A percentile compares a stretch with the other conserved stretches of the same genome.
Conservation (phyloP, 768 basidiomycete species). For the Kwoniella sp. region DNA sequence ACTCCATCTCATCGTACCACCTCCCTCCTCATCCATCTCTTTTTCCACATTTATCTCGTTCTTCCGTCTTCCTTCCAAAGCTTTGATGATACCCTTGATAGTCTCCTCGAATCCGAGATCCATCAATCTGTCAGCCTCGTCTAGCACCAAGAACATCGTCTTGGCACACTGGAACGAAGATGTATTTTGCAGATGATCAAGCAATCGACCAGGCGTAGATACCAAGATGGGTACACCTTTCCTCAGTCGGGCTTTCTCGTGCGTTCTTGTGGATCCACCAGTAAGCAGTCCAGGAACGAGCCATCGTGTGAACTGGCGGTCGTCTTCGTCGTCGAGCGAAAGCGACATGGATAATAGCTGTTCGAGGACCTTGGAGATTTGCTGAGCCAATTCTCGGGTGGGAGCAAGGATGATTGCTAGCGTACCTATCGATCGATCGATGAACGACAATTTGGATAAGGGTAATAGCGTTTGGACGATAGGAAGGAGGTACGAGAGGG, state of each 20-base stretch:
- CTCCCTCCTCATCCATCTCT: slow-evolving; percentile 54
- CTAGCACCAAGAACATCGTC: slow-evolving; percentile 91
- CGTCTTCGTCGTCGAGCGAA: slow-evolving; percentile 55
- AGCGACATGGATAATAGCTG: slow-evolving; percentile 72
- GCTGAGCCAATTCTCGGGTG: slow-evolving; percentile 92
- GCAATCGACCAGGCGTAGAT: slow-evolving; percentile 87
- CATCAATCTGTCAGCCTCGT: slow-evolving; percentile 97
- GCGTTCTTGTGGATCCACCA: slow-evolving; percentile 88
- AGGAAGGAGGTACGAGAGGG: slow-evolving; percentile 86
- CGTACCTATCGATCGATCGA: slow-evolving; percentile 92
- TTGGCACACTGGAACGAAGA: slow-evolving; percentile 88
- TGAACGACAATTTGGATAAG: slow-evolving; percentile 83
- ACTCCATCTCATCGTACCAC: slow-evolving; percentile 48
- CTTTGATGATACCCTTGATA: slow-evolving; percentile 82
- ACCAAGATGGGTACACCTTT: slow-evolving; percentile 96
- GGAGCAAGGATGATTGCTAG: slow-evolving; percentile 92
- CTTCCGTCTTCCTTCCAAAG: slow-evolving; percentile 77
- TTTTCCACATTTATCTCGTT: slow-evolving; percentile 67
- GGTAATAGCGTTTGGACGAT: slow-evolving; percentile 93
- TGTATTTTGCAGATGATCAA: slow-evolving; percentile 96
- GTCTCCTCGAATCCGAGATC: slow-evolving; percentile 97
- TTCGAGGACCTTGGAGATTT: slow-evolving; percentile 94
- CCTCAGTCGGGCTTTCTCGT: slow-evolving; percentile 92
- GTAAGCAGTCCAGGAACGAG: slow-evolving; percentile 89
- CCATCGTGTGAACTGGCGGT: slow-evolving; percentile 67